These are phyloP conservation scores for Rugonectria rugulosa DNA, from an alignment of 2,329 filamentous ascomycete genomes.

Conservation along the genomic window DNA sequence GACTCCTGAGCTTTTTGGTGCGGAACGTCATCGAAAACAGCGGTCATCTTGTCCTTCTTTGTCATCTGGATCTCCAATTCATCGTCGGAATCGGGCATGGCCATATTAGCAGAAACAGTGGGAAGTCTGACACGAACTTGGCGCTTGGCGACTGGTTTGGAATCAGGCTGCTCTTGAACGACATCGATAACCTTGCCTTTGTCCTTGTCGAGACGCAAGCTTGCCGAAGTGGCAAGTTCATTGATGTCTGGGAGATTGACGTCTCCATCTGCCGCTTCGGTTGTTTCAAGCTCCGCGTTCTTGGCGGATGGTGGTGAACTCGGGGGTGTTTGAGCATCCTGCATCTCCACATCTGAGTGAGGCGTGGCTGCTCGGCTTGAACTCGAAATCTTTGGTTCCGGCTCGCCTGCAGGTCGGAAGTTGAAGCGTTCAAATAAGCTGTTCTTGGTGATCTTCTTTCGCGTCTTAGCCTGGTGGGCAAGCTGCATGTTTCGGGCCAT, in stretches of 20 bases:
- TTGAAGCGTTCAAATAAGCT: constrained; percentile 87
- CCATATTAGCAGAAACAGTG: constrained; percentile 46
- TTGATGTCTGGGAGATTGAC: constrained; percentile 44
- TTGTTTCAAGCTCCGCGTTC: constrained; percentile 33
- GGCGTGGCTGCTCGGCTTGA: constrained; percentile 65
- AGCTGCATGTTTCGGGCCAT: constrained; percentile 91
- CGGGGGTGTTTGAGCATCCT: constrained; percentile 69
- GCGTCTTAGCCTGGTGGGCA: constrained; percentile 86
- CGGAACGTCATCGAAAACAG: constrained; percentile 76
- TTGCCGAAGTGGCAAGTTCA: constrained; percentile 42
- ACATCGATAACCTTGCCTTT: constrained; percentile 62
- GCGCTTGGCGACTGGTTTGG: constrained; percentile 48
- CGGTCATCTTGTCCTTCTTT: constrained; percentile 60
- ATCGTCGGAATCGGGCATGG: constrained; percentile 59
- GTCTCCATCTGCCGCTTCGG: constrained; percentile 16
- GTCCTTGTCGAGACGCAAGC: constrained; percentile 58
- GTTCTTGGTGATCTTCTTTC: constrained; percentile 87
- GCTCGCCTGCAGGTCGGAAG: constrained; percentile 60
- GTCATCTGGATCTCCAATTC: constrained; percentile 69
- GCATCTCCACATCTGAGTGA: constrained; percentile 60
- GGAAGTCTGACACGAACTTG: constrained; percentile 61
- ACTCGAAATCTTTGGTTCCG: constrained; percentile 52
- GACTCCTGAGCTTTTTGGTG: constrained; percentile 68
- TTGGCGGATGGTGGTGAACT: constrained; percentile 67
- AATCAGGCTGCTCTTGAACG: constrained; percentile 28